Evolutionary conservation across 2,329 filamentous ascomycete species (phyloP).

Genomic region (Chaetomium strumarium): DNA sequence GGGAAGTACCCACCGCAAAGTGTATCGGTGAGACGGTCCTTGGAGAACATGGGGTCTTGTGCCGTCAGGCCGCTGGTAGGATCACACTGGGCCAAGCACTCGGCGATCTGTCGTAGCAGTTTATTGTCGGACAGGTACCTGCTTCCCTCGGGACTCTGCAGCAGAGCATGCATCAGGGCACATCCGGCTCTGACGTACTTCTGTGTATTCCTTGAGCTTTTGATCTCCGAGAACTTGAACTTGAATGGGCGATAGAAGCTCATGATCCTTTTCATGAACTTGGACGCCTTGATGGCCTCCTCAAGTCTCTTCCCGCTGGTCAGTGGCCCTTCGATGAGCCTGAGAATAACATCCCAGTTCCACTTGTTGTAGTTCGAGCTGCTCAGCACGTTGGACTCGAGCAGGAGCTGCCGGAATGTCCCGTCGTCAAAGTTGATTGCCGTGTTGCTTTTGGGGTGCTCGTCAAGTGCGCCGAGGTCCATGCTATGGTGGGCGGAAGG

Average conservation of each 20-base stretch:
- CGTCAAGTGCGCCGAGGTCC: conserved; percentile 48
- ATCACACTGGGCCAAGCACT: conserved; percentile 93
- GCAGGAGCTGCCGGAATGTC: conserved; percentile 56
- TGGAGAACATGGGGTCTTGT: conserved; percentile 81
- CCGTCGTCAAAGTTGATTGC: conserved; percentile 52
- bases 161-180: conserved; percentile 75
- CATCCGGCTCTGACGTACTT: conserved; percentile 90
- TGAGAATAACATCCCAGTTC: conserved; percentile 93
- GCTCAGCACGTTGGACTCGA: conserved; percentile 80
- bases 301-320: conserved; percentile 87
- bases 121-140: conserved; percentile 89
- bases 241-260: conserved; percentile 98
- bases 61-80: conserved; percentile 74
- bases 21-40: conserved; percentile 75
- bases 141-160: conserved; percentile 79
- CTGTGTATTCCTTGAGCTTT: conserved; percentile 87
- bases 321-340: conserved; percentile 86
- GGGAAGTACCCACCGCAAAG: conserved; percentile 91
- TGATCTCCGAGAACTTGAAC: conserved; percentile 83
- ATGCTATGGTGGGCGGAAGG: conserved; percentile 38
- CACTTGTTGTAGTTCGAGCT: conserved; percentile 91
- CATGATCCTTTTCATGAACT: conserved; percentile 90
- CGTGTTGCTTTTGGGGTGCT: conserved; percentile 48
- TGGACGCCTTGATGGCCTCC: conserved; percentile 89
- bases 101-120: conserved; percentile 84